Percentiles rank a stretch among this genome's conserved stretches.
phyloP scores from a whole-genome alignment of 176 grass and related monocot genomes.

The Oryza punctata region DNA sequence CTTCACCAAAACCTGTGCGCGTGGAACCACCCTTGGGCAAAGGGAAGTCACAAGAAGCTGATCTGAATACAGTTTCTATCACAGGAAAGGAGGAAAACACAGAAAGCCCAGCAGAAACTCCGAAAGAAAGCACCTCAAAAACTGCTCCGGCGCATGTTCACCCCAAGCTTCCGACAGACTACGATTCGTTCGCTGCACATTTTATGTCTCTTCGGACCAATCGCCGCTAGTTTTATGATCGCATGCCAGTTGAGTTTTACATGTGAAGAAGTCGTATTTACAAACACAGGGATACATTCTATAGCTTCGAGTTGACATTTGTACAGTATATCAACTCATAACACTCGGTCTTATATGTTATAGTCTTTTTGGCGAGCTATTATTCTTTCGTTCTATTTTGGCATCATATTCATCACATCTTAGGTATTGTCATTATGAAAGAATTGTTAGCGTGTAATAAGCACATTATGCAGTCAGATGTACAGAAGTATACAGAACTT shows the following conservation, averaged over 20 bases:
- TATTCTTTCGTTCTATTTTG: conserved; percentile 49
- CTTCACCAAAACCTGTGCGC: conserved; percentile 42
- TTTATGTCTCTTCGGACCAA: conserved; percentile 83
- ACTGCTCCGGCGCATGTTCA: conserved; percentile 53
- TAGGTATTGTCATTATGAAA: neutral
- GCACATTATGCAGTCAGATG: conserved; percentile 1
- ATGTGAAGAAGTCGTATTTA: neutral
- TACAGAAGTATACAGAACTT: neutral
- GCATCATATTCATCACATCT: neutral
- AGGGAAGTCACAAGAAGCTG: conserved; percentile 38
- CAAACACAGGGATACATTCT: neutral
- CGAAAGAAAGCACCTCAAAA: conserved; percentile 39
- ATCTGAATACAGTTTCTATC: conserved; percentile 20
- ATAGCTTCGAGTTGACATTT: conserved; percentile 30
- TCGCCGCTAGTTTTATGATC: conserved; percentile 41
- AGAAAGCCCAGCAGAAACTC: conserved; percentile 33
- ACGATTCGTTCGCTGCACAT: conserved; percentile 82
- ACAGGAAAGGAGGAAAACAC: conserved; percentile 27
- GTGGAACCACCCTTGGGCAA: conserved; percentile 29
- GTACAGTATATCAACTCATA: conserved; percentile 51
- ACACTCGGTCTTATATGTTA: neutral
- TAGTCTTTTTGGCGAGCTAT: neutral
- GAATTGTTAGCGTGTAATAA: conserved; percentile 26
- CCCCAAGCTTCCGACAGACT: conserved; percentile 81
- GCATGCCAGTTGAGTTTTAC: neutral